Percentiles rank a stretch among this genome's conserved stretches.
These are phyloP conservation scores for Angophora floribunda DNA, from an alignment of 345 rosid species.

Conservation along the genomic window DNA sequence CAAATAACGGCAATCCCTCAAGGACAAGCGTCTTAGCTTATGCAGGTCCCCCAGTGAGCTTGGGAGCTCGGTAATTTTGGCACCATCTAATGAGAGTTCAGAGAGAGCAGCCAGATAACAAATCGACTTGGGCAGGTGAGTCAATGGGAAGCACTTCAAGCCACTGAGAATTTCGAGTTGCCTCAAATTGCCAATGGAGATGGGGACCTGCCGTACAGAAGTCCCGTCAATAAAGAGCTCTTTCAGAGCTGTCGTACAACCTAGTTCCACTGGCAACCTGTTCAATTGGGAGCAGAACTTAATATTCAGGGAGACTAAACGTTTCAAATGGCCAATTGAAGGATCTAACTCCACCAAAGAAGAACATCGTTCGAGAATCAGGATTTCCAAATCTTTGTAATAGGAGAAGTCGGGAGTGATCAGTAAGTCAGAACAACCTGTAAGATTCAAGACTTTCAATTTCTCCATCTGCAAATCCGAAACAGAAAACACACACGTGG, in stretches of 20 bases:
- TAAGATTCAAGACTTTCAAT: not conserved
- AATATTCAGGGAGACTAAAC: not conserved
- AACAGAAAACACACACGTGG: not conserved
- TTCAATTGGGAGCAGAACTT: not conserved
- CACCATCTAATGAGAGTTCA: not conserved
- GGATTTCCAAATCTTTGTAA: not conserved
- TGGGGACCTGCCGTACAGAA: not conserved
- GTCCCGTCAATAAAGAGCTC: not conserved
- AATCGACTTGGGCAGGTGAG: not conserved
- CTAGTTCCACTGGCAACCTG: not conserved
- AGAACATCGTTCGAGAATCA: not conserved
- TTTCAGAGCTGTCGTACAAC: not conserved
- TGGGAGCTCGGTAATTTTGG: not conserved
- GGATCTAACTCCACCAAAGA: not conserved
- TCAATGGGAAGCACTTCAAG: not conserved
- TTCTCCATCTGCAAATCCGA: not conserved
- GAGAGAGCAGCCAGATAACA: not conserved
- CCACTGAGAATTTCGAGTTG: not conserved
- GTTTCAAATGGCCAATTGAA: not conserved
- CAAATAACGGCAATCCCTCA: not conserved
- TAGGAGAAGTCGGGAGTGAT: not conserved
- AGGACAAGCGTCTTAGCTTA: not conserved
- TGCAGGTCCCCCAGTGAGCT: not conserved
- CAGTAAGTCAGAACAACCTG: accelerated
- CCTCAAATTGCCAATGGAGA: not conserved